Evolutionary conservation across 2,329 filamentous ascomycete species (phyloP).

Genomic region (Scedosporium dehoogii): DNA sequence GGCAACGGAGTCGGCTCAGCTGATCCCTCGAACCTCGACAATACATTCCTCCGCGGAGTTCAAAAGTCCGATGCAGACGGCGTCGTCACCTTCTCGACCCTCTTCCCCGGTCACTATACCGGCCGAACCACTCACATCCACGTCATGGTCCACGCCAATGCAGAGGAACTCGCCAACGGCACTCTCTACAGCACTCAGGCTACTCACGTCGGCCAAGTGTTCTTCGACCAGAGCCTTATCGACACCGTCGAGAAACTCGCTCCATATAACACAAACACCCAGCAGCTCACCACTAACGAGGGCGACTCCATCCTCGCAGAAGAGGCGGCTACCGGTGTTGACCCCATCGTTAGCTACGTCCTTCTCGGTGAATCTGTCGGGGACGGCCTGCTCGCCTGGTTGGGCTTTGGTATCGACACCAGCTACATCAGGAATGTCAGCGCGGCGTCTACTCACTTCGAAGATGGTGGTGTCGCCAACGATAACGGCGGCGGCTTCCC

Average conservation of each 20-base stretch:
- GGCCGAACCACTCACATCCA: slow-evolving; percentile 32
- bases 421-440: slow-evolving; percentile 14
- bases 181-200: slow-evolving; percentile 39
- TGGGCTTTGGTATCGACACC: slow-evolving; percentile 38
- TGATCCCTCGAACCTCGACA: slow-evolving; percentile 19
- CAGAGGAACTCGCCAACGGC: slow-evolving; percentile 33
- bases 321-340: slow-evolving; percentile 35
- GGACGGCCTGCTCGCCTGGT: slow-evolving; percentile 45
- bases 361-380: slow-evolving; percentile 40
- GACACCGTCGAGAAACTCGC: slow-evolving; percentile 32
- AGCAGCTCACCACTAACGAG: slow-evolving; percentile 35
- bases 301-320: slow-evolving; percentile 37
- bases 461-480: slow-evolving; percentile 17
- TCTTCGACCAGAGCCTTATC: slow-evolving; percentile 48
- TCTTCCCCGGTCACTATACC: slow-evolving; percentile 33
- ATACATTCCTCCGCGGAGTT: slow-evolving; percentile 29
- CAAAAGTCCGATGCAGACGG: slow-evolving; percentile 28
- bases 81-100: slow-evolving; percentile 28
- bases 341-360: slow-evolving; percentile 49
- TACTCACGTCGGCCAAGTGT: slow-evolving; percentile 51
- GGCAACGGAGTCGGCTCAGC: slow-evolving; percentile 23
- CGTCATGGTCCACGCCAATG: slow-evolving; percentile 22
- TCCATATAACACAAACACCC: slow-evolving; percentile 35
- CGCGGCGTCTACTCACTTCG: slow-evolving; percentile 22
- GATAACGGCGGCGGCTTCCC: neutral